A percentile compares a stretch with the other conserved stretches of the same genome.
These are phyloP conservation scores for Aspergillus jensenii DNA, from an alignment of 2,329 filamentous ascomycete species.

Conservation along the genomic window DNA sequence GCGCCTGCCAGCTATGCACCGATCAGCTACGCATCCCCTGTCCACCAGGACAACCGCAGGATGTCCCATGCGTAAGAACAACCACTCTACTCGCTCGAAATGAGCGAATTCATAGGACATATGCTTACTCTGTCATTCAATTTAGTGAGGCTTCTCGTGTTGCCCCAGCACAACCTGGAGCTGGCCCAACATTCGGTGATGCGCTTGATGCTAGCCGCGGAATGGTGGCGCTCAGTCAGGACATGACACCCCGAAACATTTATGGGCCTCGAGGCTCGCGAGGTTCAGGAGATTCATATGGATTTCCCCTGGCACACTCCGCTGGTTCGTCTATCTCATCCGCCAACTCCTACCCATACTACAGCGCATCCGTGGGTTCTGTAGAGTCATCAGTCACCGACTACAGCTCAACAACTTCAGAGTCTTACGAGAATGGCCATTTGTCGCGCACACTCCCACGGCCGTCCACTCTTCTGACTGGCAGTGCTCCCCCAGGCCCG, in stretches of 20 bases:
- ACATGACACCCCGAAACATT: slow-evolving; percentile 82
- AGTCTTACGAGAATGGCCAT: slow-evolving; percentile 71
- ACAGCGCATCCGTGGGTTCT: slow-evolving; percentile 70
- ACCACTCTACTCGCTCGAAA: background rate
- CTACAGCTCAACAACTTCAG: slow-evolving; percentile 85
- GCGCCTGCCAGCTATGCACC: slow-evolving; percentile 72
- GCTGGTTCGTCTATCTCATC: slow-evolving; percentile 93
- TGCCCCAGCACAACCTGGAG: slow-evolving; percentile 50
- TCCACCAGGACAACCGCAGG: slow-evolving; percentile 62
- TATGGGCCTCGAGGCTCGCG: slow-evolving; percentile 70
- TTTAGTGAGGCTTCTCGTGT: slow-evolving; percentile 35
- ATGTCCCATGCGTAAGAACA: slow-evolving; percentile 81
- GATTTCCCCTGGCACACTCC: slow-evolving; percentile 83
- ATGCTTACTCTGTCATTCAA: slow-evolving; percentile 17
- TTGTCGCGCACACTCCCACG: slow-evolving; percentile 80
- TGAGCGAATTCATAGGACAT: background rate
- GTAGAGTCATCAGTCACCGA: slow-evolving; percentile 81
- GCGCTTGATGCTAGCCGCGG: slow-evolving; percentile 89
- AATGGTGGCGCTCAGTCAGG: slow-evolving; percentile 95
- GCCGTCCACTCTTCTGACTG: slow-evolving; percentile 64
- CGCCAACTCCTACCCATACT: slow-evolving; percentile 79
- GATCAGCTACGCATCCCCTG: slow-evolving; percentile 70
- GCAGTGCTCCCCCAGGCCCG: slow-evolving; percentile 73
- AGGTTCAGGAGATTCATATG: slow-evolving; percentile 81
- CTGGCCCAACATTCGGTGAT: slow-evolving; percentile 73